Conservation (phyloP, 2,329 filamentous ascomycete species). For the Aphanocladium album region DNA sequence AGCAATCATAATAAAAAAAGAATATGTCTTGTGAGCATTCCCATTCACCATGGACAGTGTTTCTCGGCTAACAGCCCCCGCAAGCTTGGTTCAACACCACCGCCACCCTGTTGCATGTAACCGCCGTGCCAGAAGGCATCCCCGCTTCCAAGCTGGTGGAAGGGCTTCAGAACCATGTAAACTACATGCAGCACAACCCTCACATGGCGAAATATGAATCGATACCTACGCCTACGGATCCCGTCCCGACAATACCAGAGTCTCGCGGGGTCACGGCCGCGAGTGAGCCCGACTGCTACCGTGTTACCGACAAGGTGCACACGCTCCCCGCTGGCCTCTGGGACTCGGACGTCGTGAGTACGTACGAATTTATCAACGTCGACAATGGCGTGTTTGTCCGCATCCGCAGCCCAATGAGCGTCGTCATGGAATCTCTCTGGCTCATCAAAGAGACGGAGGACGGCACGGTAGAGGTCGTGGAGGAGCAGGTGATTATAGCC, state of each 20-base stretch:
- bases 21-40: conserved; percentile 10
- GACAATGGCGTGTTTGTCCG: conserved; percentile 47
- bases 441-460: conserved; percentile 29
- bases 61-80: neutral
- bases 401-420: conserved; percentile 44
- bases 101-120: conserved; percentile 37
- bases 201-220: conserved; percentile 41
- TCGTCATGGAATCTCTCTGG: conserved; percentile 52
- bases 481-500: conserved; percentile 46
- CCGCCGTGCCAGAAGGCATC: conserved; percentile 36
- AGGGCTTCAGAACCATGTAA: conserved; percentile 46
- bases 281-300: conserved; percentile 35
- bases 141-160: conserved; percentile 34
- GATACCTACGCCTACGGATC: conserved; percentile 25
- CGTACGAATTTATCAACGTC: conserved; percentile 48
- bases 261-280: conserved; percentile 22
- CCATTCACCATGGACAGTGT: neutral
- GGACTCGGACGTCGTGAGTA: conserved; percentile 50
- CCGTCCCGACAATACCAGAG: conserved; percentile 26
- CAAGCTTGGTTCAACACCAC: conserved; percentile 40
- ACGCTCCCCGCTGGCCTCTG: conserved; percentile 50
- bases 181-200: conserved; percentile 49
- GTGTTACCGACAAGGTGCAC: conserved; percentile 46
- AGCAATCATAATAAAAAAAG: neutral
- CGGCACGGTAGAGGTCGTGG: conserved; percentile 38